These are phyloP conservation scores for Starmerella potacharoeniae DNA, from an alignment of 805 yeast species.

Conservation along the genomic window DNA sequence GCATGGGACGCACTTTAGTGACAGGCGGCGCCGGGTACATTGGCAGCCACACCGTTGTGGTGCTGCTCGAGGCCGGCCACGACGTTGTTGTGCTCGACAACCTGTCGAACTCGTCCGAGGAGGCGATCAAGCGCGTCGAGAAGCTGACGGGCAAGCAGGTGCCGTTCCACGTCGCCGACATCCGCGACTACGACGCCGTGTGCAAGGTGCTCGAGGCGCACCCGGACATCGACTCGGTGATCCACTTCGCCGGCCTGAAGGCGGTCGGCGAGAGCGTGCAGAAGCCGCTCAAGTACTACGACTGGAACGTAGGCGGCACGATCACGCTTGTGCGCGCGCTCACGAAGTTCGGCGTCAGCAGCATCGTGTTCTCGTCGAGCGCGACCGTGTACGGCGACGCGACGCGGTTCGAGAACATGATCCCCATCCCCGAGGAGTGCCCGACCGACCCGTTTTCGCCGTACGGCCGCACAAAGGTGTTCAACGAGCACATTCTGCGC, in stretches of 20 bases:
- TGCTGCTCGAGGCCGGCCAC: conserved; percentile 48
- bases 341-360: conserved; percentile 36
- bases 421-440: conserved; percentile 69
- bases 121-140: conserved; percentile 54
- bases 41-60: conserved; percentile 68
- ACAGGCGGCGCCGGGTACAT: conserved; percentile 86
- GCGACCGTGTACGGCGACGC: conserved; percentile 83
- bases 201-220: conserved; percentile 38
- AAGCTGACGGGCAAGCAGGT: conserved; percentile 37
- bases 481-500: conserved; percentile 50
- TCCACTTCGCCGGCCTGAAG: conserved; percentile 74
- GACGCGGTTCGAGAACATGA: conserved; percentile 56
- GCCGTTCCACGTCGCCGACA: conserved; percentile 48
- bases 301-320: conserved; percentile 58
- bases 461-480: conserved; percentile 60
- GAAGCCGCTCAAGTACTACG: conserved; percentile 57
- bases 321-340: conserved; percentile 45
- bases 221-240: conserved; percentile 43
- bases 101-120: conserved; percentile 53
- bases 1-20: conserved; percentile 42
- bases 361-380: conserved; percentile 61
- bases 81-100: conserved; percentile 67
- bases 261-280: conserved; percentile 70
- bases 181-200: conserved; percentile 42
- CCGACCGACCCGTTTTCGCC: conserved; percentile 69